Evolutionary conservation across 1,284 basidiomycete species (phyloP).

Genomic region (Takashimella tepidaria): DNA sequence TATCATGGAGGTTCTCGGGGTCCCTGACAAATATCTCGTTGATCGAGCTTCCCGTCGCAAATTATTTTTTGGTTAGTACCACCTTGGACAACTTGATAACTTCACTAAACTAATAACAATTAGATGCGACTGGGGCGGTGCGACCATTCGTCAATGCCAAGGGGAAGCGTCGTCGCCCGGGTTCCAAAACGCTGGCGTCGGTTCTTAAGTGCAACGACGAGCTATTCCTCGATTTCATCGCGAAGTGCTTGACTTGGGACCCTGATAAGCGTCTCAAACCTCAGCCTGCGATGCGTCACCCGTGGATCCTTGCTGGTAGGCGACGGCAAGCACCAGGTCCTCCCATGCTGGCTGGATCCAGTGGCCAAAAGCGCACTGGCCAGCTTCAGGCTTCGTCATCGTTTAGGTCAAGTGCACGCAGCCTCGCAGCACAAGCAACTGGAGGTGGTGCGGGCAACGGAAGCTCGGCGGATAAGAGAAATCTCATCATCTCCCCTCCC

Average conservation of each 20-base stretch:
- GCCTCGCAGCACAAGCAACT: not conserved
- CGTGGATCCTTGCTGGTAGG: slow-evolving; percentile 65
- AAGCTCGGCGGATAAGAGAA: slow-evolving; percentile 16
- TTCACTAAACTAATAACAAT: not conserved
- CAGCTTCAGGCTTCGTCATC: not conserved
- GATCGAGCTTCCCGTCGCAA: slow-evolving; percentile 91
- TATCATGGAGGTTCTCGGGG: slow-evolving; percentile 98
- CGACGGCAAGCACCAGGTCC: slow-evolving; percentile 48
- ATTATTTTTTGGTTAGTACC: slow-evolving; percentile 80
- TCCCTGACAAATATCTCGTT: slow-evolving; percentile 90
- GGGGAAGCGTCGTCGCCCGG: slow-evolving; percentile 83
- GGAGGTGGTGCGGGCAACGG: not conserved
- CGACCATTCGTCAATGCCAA: slow-evolving; percentile 95
- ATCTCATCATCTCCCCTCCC: slow-evolving; percentile 38
- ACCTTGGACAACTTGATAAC: not conserved
- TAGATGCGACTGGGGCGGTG: slow-evolving; percentile 87
- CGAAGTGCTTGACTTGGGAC: slow-evolving; percentile 96
- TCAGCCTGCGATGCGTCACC: slow-evolving; percentile 84
- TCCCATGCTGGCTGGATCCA: not conserved
- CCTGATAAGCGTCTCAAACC: slow-evolving; percentile 94
- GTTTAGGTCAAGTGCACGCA: not conserved
- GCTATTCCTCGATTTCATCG: slow-evolving; percentile 63
- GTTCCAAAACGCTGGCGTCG: slow-evolving; percentile 79
- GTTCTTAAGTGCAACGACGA: slow-evolving; percentile 78
- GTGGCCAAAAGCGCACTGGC: not conserved